A percentile compares a stretch with the other conserved stretches of the same genome.
These are phyloP conservation scores for Magnusiomyces starmeri DNA, from an alignment of 1,139 yeast genomes.

Conservation along the genomic window DNA sequence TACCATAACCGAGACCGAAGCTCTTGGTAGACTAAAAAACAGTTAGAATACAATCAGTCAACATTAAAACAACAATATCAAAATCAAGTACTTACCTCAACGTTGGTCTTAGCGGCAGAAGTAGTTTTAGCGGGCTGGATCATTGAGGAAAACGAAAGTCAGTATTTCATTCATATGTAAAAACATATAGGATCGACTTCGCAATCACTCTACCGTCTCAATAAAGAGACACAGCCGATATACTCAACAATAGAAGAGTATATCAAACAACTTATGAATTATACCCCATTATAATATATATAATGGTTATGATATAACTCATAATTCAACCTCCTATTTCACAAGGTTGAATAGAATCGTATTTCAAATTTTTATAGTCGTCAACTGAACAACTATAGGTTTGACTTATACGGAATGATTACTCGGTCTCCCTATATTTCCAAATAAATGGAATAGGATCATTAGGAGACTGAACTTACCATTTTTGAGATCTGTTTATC, in stretches of 20 bases:
- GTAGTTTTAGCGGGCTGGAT: conserved; percentile 67
- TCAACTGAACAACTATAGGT: not conserved
- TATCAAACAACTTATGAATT: too few species aligned
- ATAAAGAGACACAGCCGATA: conserved; percentile 17
- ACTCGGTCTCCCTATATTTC: conserved; percentile 15
- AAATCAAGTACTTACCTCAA: conserved; percentile 23
- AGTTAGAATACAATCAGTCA: not conserved
- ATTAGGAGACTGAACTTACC: conserved; percentile 20
- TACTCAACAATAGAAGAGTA: too few species aligned
- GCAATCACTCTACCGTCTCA: conserved; percentile 33
- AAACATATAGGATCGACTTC: conserved; percentile 13
- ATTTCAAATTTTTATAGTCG: too few species aligned
- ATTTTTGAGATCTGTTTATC: conserved; percentile 10
- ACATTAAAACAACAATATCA: too few species aligned
- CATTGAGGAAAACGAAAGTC: conserved; percentile 54
- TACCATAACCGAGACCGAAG: conserved; percentile 92
- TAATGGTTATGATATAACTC: conserved; percentile 1
- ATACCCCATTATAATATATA: conserved; percentile 7
- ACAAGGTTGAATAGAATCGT: not conserved
- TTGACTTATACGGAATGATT: conserved; percentile 11
- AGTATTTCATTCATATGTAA: conserved; percentile 18
- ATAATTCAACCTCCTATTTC: not conserved
- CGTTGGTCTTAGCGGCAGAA: conserved; percentile 34
- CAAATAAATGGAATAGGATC: conserved; percentile 8
- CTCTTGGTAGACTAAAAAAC: conserved; percentile 30